Conservation (phyloP, 139 green algal species). For the Tetradesmus obliquus region DNA sequence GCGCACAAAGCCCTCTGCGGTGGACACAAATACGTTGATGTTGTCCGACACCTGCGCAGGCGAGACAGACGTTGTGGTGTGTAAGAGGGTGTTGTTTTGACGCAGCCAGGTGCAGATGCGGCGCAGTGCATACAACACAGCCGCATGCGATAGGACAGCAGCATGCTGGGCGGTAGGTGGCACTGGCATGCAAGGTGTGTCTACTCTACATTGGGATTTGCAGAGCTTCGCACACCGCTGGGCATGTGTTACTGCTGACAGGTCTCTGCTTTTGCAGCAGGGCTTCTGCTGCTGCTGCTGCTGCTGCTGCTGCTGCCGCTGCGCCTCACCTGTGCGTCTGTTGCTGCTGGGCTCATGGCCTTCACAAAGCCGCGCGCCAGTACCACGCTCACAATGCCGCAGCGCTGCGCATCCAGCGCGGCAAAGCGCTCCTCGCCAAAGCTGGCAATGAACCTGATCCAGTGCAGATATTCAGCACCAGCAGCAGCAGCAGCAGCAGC, state of each 20-base stretch:
- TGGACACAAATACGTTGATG: slow-evolving; percentile 44
- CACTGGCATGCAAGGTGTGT: too few species aligned
- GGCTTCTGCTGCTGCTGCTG: too few species aligned
- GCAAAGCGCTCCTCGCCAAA: slow-evolving; percentile 52
- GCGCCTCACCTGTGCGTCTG: neutral
- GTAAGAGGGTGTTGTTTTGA: neutral
- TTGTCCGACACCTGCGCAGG: slow-evolving; percentile 25
- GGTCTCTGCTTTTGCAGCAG: too few species aligned
- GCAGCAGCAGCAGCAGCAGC: neutral
- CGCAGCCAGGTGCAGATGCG: too few species aligned
- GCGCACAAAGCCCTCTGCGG: slow-evolving; percentile 39
- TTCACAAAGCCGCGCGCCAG: slow-evolving; percentile 45
- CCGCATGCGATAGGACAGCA: neutral
- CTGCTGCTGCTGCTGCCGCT: too few species aligned
- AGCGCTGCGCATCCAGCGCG: slow-evolving; percentile 43
- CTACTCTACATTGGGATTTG: too few species aligned
- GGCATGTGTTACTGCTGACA: too few species aligned
- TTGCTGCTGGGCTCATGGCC: slow-evolving; percentile 36
- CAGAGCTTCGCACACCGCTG: too few species aligned
- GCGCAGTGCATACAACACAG: neutral
- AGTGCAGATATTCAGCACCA: neutral
- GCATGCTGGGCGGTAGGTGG: too few species aligned
- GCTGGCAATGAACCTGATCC: slow-evolving; percentile 39
- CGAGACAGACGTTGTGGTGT: neutral
- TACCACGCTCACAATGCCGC: slow-evolving; percentile 18